A percentile compares a stretch with the other conserved stretches of the same genome.
These are phyloP conservation scores for Nakaseomyces kungkrabaensis DNA, from an alignment of 1,139 yeast species.

Conservation along the genomic window DNA sequence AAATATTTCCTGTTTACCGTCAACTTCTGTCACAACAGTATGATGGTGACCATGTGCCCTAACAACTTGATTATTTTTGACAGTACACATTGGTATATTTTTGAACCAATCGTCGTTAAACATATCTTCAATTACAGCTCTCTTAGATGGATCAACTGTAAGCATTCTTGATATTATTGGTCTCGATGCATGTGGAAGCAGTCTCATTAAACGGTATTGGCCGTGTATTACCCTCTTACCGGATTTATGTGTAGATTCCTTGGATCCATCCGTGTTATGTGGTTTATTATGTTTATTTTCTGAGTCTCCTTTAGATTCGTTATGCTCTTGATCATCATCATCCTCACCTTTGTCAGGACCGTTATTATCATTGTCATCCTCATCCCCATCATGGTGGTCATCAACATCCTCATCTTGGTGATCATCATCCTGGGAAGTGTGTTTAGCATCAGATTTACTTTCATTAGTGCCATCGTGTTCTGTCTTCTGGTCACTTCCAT, in stretches of 20 bases:
- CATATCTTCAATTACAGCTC: constrained; percentile 65
- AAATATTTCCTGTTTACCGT: constrained; percentile 35
- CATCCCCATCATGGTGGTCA: neutral
- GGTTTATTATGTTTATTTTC: neutral
- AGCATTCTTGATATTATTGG: constrained; percentile 70
- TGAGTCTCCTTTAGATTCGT: neutral
- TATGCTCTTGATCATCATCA: neutral
- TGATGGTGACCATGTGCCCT: constrained; percentile 48
- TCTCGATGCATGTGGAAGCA: constrained; percentile 77
- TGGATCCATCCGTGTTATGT: neutral
- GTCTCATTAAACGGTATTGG: constrained; percentile 76
- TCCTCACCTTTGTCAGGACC: constrained; percentile 1
- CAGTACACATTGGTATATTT: constrained; percentile 41
- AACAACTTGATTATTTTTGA: constrained; percentile 35
- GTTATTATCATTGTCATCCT: neutral
- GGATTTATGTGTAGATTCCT: neutral
- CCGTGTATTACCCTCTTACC: constrained; percentile 36
- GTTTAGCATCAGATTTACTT: neutral
- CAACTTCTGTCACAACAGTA: constrained; percentile 41
- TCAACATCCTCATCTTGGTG: neutral
- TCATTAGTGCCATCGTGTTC: no score
- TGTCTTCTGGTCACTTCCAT: neutral
- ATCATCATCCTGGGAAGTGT: neutral
- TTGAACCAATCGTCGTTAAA: constrained; percentile 62
- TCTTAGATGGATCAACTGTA: constrained; percentile 50